Evolutionary conservation across 2,329 filamentous ascomycete species (phyloP), one percentile per base, ranked within the genome.

Genomic region (Westerdykella sp.): DNA sequence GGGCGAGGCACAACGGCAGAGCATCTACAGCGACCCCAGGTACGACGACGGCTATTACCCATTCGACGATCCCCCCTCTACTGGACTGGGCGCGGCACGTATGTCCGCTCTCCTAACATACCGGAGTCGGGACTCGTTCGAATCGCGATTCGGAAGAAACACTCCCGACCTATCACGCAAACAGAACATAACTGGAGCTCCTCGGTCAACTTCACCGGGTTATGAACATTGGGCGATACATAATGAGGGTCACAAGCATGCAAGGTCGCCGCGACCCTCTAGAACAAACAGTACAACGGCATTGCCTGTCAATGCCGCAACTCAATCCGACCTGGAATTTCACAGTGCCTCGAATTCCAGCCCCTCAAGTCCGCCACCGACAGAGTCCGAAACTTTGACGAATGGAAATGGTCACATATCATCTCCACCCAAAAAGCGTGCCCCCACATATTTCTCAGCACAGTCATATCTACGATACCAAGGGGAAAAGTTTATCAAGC

Each of bases 381-480:
- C 53, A 45, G 55, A 18, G 18, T 47, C 40, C 3, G 48, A 34
- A 23, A 50, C 51, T 2, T 30, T 14, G 28, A 18, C 40, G 14
- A 51, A 46, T 16, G 48, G 49, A 11, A 44, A 35, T 23, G 32
- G 34, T 21, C 31, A 38, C n/a, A 41, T 35, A 39, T 42, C 47
- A 50, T 55, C 38, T 49, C 75, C 43, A 68, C 55, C 48, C 56
- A 71, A 59, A 55, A 66, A 63, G 35, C 66, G 52, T 41, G 61
- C 70, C 48, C 61, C 73, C 2, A 93, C 87, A n/a, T 96, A 96
- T 69, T 98, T 97, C 69, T 97, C 93, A 0, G 93, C 93, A 1
- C 93, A 98, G 66, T 96, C 90, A 0, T 98, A 98, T 68, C 79
- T 98, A 35, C 85, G 93, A 15, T 98, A 98, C 68, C 93, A 98